Evolutionary conservation across 164 flowering plant species (phyloP).

Genomic region (Aristolochia californica): DNA sequence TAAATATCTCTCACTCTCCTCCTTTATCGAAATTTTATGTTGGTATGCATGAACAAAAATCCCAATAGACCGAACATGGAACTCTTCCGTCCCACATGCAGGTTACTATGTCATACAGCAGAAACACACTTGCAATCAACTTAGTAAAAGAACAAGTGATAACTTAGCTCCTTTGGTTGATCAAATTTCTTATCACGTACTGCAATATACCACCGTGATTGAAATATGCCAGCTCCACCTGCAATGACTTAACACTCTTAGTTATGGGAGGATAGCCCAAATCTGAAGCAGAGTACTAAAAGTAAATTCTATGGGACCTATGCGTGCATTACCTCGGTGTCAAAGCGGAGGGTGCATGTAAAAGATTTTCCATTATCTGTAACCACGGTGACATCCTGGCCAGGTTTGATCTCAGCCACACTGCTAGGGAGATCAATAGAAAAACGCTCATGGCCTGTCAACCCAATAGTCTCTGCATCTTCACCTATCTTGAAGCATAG

Average conservation of each 20-base stretch:
- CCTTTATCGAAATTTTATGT: too few species aligned
- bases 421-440: constrained; percentile 55
- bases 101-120: background rate
- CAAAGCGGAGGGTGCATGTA: constrained; percentile 49
- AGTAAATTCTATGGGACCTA: too few species aligned
- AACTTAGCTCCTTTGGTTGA: constrained; percentile 12
- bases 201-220: constrained; percentile 79
- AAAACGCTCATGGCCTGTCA: constrained; percentile 73
- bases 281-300: too few species aligned
- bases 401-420: constrained; percentile 57
- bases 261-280: too few species aligned
- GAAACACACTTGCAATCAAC: too few species aligned
- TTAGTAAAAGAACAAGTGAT: background rate
- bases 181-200: constrained; percentile 57
- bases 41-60: too few species aligned
- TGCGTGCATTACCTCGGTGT: constrained; percentile 80
- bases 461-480: constrained; percentile 72
- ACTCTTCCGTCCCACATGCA: background rate
- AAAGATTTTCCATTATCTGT: constrained; percentile 64
- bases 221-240: constrained; percentile 75
- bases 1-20: too few species aligned
- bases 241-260: constrained; percentile 8
- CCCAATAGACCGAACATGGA: too few species aligned
- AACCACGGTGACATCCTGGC: constrained; percentile 59
- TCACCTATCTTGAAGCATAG: constrained; percentile 75